Evolutionary conservation across 768 basidiomycete species (phyloP).

Genomic region (Boletus rubescentipes): DNA sequence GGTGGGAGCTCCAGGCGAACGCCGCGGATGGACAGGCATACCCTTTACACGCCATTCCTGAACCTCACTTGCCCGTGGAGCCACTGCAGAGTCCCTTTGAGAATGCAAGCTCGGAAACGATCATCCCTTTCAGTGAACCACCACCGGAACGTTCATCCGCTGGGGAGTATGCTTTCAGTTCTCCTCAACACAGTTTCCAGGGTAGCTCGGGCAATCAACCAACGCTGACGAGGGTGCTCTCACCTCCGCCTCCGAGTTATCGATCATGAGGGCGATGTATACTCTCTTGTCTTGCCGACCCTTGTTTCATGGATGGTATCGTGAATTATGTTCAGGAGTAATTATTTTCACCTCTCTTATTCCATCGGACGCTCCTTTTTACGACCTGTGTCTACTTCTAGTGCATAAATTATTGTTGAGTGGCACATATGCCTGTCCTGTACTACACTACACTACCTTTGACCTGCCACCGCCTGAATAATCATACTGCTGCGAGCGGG

Average conservation of each 20-base stretch:
- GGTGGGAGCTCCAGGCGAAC: slow-evolving; percentile 32
- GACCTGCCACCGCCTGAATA: slow-evolving; percentile 7
- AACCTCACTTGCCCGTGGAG: slow-evolving; percentile 1
- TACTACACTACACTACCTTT: slow-evolving; percentile 16
- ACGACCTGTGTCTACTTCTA: slow-evolving; percentile 6
- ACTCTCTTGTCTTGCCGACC: not conserved
- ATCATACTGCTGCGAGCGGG: not conserved
- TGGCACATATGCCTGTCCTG: slow-evolving; percentile 10
- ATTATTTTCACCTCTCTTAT: not conserved
- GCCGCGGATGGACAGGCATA: slow-evolving; percentile 26
- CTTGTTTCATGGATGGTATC: not conserved
- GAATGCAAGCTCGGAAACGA: slow-evolving; percentile 17
- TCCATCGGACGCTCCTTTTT: slow-evolving; percentile 9
- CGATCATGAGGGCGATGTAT: not conserved
- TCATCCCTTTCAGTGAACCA: slow-evolving; percentile 10
- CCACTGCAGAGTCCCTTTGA: slow-evolving; percentile 30
- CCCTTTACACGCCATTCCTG: slow-evolving; percentile 21
- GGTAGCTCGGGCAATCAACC: slow-evolving; percentile 4
- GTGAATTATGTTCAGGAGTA: not conserved
- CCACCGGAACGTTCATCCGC: slow-evolving; percentile 8
- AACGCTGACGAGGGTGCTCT: not conserved
- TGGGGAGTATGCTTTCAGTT: slow-evolving; percentile 26
- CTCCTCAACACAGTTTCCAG: slow-evolving; percentile 26
- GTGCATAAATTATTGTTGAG: slow-evolving; percentile 26
- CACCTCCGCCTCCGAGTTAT: slow-evolving; percentile 26